Conservation (phyloP, 169 alveolate genomes). For the Pseudocohnilembus persalinus region DNA sequence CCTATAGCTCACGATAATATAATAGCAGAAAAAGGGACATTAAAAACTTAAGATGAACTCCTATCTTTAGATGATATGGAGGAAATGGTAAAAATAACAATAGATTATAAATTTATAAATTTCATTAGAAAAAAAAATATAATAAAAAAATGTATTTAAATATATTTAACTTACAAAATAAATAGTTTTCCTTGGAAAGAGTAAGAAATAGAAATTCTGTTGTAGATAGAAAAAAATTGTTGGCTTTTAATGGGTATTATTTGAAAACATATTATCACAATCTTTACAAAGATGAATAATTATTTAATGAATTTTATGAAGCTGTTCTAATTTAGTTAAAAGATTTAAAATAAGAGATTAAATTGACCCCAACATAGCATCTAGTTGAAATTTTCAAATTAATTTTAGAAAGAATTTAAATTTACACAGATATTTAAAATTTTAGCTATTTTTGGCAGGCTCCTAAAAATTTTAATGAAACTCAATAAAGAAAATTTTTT, state of each 20-base stretch:
- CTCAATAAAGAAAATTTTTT: constrained; percentile 8
- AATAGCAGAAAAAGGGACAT: not conserved
- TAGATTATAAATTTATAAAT: not conserved
- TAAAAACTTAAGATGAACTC: constrained; percentile 34
- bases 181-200: constrained; percentile 40
- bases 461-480: constrained; percentile 24
- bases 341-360: constrained; percentile 17
- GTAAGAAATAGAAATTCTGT: constrained; percentile 39
- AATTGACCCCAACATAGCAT: not conserved
- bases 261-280: constrained; percentile 28
- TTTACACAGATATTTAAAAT: not conserved
- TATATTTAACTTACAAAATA: not conserved
- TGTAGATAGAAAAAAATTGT: constrained; percentile 37
- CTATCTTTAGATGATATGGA: constrained; percentile 41
- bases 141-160: no score
- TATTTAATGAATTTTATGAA: constrained; percentile 19
- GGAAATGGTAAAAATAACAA: constrained; percentile 26
- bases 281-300: constrained; percentile 15
- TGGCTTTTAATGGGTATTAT: constrained; percentile 38
- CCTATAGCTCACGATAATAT: constrained; percentile 53
- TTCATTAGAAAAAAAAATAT: not conserved
- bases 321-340: constrained; percentile 4
- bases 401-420: constrained; percentile 31
- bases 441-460: constrained; percentile 11
- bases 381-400: constrained; percentile 1